Conservation (phyloP, 192 early-diverging fungal species). For the Backusella circina region DNA sequence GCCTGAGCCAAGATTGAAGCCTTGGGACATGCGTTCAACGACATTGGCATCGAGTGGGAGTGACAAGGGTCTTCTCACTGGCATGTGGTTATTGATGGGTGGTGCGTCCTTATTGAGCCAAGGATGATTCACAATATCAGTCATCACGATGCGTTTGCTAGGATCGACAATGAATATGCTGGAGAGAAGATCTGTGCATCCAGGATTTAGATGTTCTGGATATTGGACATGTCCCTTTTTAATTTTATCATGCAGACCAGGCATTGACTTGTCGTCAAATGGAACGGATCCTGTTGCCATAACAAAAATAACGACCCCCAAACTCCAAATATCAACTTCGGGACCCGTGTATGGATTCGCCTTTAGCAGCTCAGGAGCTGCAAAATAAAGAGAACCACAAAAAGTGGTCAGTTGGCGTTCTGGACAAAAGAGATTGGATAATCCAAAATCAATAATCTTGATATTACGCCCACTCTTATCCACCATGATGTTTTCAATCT, state of each 20-base stretch:
- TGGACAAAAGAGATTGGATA: constrained; percentile 66
- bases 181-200: constrained; percentile 59
- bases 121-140: constrained; percentile 67
- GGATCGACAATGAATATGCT: constrained; percentile 74
- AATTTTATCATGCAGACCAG: constrained; percentile 83
- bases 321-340: constrained; percentile 87
- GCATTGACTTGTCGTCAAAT: constrained; percentile 84
- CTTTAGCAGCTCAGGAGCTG: constrained; percentile 81
- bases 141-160: constrained; percentile 59
- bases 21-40: constrained; percentile 59
- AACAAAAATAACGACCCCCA: constrained; percentile 84
- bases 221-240: constrained; percentile 75
- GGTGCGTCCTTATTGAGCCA: constrained; percentile 73
- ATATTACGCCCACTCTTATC: constrained; percentile 57
- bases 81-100: constrained; percentile 64
- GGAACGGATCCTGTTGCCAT: constrained; percentile 81
- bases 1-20: constrained; percentile 72
- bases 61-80: constrained; percentile 46
- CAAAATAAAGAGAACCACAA: constrained; percentile 75
- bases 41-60: constrained; percentile 57
- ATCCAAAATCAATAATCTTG: constrained; percentile 89
- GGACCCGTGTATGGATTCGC: constrained; percentile 80
- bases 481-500: constrained; percentile 84
- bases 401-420: constrained; percentile 54
- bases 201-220: constrained; percentile 60